A percentile compares a stretch with the other conserved stretches of the same genome.
These are phyloP conservation scores for Hypoxylon crocopeplum DNA, from an alignment of 495 filamentous ascomycete genomes.

Conservation along the genomic window DNA sequence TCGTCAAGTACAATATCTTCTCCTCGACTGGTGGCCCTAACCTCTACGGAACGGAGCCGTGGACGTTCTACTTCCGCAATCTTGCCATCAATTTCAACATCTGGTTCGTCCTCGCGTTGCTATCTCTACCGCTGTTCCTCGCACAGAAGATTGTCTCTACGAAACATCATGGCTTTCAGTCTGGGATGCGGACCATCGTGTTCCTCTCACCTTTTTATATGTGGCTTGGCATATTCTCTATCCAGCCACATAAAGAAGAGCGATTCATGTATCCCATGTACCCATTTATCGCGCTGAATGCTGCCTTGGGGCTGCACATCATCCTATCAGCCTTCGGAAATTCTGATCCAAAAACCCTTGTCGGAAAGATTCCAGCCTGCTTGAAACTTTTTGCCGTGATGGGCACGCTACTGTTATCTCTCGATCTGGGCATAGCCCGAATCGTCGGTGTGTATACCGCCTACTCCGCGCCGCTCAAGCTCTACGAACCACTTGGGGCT, in stretches of 20 bases:
- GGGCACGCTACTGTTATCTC: constrained; percentile 58
- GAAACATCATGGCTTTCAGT: constrained; percentile 51
- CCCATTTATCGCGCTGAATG: constrained; percentile 89
- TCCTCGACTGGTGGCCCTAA: constrained; percentile 80
- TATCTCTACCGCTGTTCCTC: constrained; percentile 67
- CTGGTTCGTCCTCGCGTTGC: constrained; percentile 86
- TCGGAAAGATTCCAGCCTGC: constrained; percentile 72
- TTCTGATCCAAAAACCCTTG: constrained; percentile 65
- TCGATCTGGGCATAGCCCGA: constrained; percentile 71
- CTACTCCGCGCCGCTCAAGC: constrained; percentile 82
- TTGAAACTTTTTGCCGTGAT: constrained; percentile 70
- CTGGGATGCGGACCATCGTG: constrained; percentile 71
- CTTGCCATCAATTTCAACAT: constrained; percentile 93
- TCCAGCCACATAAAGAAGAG: constrained; percentile 97
- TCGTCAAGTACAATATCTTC: constrained; percentile 95
- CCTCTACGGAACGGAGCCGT: constrained; percentile 96
- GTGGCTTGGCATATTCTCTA: constrained; percentile 90
- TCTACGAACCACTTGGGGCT: constrained; percentile 65
- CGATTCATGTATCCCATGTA: constrained; percentile 98
- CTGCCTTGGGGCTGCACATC: constrained; percentile 83
- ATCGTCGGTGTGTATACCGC: constrained; percentile 81
- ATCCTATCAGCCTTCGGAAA: constrained; percentile 74
- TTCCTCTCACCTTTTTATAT: constrained; percentile 88
- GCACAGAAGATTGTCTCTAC: constrained; percentile 55
- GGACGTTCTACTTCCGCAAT: constrained; percentile 96